Evolutionary conservation across 1,139 yeast species (phyloP), one percentile per base, ranked within the genome.

Genomic region (Spathaspora jeffriesii): DNA sequence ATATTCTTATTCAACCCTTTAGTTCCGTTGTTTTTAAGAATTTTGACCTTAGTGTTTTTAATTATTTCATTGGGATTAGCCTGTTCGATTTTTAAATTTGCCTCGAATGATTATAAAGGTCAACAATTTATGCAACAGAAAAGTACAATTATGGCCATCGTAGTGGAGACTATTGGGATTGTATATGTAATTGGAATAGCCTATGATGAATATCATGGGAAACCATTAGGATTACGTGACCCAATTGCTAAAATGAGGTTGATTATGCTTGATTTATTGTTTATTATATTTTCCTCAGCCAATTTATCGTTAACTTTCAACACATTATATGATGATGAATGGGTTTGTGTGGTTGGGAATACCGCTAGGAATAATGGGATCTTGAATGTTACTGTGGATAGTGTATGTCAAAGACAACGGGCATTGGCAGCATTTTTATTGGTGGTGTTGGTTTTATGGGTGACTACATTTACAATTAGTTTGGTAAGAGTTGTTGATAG

Each of bases 261-360:
- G 49, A 76, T 81, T 47, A 73, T 91, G 77, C 72, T 90, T 53
- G 99, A 93, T 61, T 71, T 92, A 43, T 69, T 92, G 32, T 90
- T 93, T 65, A 89, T 93, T 53, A 90, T 93, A n/a, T 88, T 92
- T 60, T 84, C 92, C n/a, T 83, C 96, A 43, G 97, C 97, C 2
- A 92, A 91, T 62, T 67, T 92, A 50, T 83, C 97, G 7, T 74
- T 93, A 44, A 82, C 97, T 2, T 91, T 91, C 67, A 86, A 90
- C 62, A 85, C 97, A 1, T 71, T 92, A 46, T 88, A 73, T 62
- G 97, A 90, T 62, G 76, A 77, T 43, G 78, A 83, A 55, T 92
- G 97, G 97, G 92, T 89, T 7, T 92, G 97, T 64, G 46, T 54
- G 52, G 58, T 47, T n/a, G 13, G n/a, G n/a, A 30, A 39, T 4